These are phyloP conservation scores for Phytophthora tentaculata DNA, from an alignment of 352 stramenopile species.

Conservation along the genomic window DNA sequence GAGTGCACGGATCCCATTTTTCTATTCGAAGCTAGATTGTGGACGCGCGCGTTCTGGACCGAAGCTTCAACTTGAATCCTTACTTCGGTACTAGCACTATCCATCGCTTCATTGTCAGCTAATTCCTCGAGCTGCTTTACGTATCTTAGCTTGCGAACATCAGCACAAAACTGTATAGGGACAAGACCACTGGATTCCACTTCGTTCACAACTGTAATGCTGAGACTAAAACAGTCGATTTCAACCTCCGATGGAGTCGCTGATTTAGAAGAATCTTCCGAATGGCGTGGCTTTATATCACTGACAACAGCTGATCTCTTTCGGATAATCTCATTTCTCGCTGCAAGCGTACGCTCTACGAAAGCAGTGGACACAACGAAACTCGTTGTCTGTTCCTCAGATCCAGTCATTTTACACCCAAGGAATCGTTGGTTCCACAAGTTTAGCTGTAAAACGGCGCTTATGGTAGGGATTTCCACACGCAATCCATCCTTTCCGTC, in stretches of 20 bases:
- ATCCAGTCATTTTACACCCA: conserved; percentile 42
- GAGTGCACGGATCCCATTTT: conserved; percentile 23
- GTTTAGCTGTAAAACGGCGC: conserved; percentile 34
- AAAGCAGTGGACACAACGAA: conserved; percentile 52
- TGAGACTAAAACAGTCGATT: conserved; percentile 25
- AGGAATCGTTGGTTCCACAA: conserved; percentile 40
- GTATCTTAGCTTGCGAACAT: conserved; percentile 16
- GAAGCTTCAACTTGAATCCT: conserved; percentile 23
- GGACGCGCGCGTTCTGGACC: conserved; percentile 20
- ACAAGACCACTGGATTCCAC: conserved; percentile 21
- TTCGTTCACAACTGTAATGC: conserved; percentile 28
- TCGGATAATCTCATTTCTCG: conserved; percentile 48
- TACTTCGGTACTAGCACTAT: conserved; percentile 2
- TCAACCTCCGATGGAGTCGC: conserved; percentile 23
- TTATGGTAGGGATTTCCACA: conserved; percentile 31
- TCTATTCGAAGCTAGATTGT: conserved; percentile 16
- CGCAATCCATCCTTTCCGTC: conserved; percentile 21
- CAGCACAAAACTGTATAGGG: conserved; percentile 25
- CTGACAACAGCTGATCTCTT: conserved; percentile 3
- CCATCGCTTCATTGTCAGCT: not conserved
- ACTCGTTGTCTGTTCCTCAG: conserved; percentile 37
- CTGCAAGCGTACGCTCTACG: conserved; percentile 44
- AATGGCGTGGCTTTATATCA: not conserved
- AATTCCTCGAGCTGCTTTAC: conserved; percentile 3
- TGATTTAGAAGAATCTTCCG: not conserved